phyloP scores from a whole-genome alignment of 2,329 filamentous ascomycete species.

The Penicillium sp. region DNA sequence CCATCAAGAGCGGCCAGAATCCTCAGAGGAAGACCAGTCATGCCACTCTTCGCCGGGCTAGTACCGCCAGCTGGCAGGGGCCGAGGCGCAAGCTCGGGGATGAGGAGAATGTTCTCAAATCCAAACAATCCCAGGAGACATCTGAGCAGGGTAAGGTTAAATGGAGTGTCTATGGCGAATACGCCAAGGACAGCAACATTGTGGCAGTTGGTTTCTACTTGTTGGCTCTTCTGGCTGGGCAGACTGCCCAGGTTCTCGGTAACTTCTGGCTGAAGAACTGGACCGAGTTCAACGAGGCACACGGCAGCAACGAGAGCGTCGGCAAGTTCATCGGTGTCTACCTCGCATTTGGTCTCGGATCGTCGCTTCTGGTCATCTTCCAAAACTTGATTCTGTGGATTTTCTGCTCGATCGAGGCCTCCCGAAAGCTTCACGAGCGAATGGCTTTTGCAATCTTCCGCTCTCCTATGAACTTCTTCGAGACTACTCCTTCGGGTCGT shows the following conservation, averaged over 20 bases:
- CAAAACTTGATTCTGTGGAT: conserved; percentile 98
- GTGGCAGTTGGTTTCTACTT: conserved; percentile 79
- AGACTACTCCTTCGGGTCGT: conserved; percentile 92
- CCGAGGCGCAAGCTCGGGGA: conserved; percentile 80
- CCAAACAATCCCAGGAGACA: conserved; percentile 82
- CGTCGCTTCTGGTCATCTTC: conserved; percentile 77
- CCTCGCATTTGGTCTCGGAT: conserved; percentile 88
- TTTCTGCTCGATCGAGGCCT: conserved; percentile 98
- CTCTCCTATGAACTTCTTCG: conserved; percentile 98
- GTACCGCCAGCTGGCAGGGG: conserved; percentile 84
- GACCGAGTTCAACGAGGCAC: conserved; percentile 73
- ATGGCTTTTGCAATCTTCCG: conserved; percentile 98
- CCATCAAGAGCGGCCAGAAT: conserved; percentile 64
- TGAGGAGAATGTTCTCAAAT: conserved; percentile 71
- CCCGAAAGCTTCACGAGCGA: conserved; percentile 89
- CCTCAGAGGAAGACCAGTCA: conserved; percentile 65
- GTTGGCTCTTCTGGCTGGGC: conserved; percentile 71
- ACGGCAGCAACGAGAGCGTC: conserved; percentile 68
- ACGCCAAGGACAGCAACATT: conserved; percentile 91
- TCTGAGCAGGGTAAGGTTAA: conserved; percentile 96
- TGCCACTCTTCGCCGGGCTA: conserved; percentile 81
- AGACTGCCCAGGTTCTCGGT: conserved; percentile 77
- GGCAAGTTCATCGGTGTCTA: conserved; percentile 94
- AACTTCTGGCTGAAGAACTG: conserved; percentile 93
- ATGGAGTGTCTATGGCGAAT: conserved; percentile 91